Evolutionary conservation across 1,139 yeast species (phyloP).

Genomic region (Candida tetrigidarum): DNA sequence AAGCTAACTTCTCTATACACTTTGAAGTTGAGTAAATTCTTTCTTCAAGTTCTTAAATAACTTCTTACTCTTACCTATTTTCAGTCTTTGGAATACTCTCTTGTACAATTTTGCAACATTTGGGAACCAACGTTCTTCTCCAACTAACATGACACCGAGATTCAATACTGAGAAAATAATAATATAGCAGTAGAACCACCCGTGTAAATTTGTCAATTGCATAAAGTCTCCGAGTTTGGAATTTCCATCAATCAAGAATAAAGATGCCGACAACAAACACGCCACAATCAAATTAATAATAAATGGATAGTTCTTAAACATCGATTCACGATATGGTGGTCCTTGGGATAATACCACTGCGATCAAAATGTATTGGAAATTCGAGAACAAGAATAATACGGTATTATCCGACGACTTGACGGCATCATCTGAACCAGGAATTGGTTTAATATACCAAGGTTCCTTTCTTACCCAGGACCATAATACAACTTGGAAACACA

Average conservation of each 20-base stretch:
- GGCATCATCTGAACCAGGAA: conserved; percentile 83
- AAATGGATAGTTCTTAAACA: conserved; percentile 71
- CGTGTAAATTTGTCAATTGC: conserved; percentile 71
- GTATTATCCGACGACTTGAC: conserved; percentile 92
- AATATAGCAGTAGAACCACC: conserved; percentile 54
- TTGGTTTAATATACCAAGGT: conserved; percentile 81
- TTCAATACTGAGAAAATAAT: conserved; percentile 53
- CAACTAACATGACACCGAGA: conserved; percentile 48
- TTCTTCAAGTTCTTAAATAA: conserved; percentile 39
- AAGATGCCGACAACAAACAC: conserved; percentile 44
- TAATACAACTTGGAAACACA: conserved; percentile 65
- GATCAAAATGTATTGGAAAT: conserved; percentile 85
- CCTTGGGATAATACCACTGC: conserved; percentile 88
- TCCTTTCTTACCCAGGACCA: conserved; percentile 65
- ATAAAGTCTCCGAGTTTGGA: conserved; percentile 66
- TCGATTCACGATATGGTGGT: conserved; percentile 91
- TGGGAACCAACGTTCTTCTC: conserved; percentile 42
- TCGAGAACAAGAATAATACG: conserved; percentile 75
- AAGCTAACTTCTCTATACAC: conserved; percentile 18
- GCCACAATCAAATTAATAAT: conserved; percentile 61
- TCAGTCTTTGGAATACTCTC: conserved; percentile 25
- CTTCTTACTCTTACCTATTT: conserved; percentile 38
- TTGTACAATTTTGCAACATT: conserved; percentile 36
- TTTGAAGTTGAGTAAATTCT: conserved; percentile 23
- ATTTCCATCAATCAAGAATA: conserved; percentile 55